A percentile compares a stretch with the other conserved stretches of the same genome.
Conservation (phyloP, 1,284 basidiomycete species). For the Cystobasidium sp. region DNA sequence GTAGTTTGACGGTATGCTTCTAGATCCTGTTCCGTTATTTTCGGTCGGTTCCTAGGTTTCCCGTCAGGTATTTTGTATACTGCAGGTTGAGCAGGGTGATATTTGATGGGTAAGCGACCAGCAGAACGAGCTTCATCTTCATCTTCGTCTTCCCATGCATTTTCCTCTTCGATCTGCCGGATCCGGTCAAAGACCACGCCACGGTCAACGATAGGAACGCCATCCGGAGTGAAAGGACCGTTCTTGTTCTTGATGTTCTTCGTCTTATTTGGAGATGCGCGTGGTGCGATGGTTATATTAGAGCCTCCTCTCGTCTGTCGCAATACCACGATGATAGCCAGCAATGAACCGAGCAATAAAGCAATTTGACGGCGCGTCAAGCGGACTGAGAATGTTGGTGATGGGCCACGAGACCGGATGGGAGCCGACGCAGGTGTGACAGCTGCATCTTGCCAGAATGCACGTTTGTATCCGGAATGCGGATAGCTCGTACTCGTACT, state of each 20-base stretch:
- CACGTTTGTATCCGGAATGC: background rate
- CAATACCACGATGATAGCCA: constrained; percentile 23
- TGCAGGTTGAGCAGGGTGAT: constrained; percentile 8
- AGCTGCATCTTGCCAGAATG: background rate
- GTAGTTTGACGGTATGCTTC: constrained; percentile 25
- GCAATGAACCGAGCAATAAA: constrained; percentile 4
- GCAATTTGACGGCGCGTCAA: constrained; percentile 24
- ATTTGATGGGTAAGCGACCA: constrained; percentile 17
- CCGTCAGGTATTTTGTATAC: constrained; percentile 32
- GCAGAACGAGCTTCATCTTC: constrained; percentile 37
- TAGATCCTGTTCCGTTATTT: constrained; percentile 32
- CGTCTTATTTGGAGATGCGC: background rate
- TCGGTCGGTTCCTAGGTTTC: constrained; percentile 28
- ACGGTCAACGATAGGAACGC: constrained; percentile 31
- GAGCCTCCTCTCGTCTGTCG: background rate
- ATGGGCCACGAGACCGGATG: background rate
- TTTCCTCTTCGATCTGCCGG: constrained; percentile 23
- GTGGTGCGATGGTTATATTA: background rate
- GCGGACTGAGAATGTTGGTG: constrained; percentile 16
- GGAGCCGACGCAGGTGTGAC: background rate
- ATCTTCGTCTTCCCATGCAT: constrained; percentile 24
- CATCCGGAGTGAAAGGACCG: constrained; percentile 18
- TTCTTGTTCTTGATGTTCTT: background rate
- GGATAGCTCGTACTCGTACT: background rate
- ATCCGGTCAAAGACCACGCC: constrained; percentile 27